These are phyloP conservation scores for Cucurbita pepo DNA, from an alignment of 306 rosid genomes.

Conservation along the genomic window DNA sequence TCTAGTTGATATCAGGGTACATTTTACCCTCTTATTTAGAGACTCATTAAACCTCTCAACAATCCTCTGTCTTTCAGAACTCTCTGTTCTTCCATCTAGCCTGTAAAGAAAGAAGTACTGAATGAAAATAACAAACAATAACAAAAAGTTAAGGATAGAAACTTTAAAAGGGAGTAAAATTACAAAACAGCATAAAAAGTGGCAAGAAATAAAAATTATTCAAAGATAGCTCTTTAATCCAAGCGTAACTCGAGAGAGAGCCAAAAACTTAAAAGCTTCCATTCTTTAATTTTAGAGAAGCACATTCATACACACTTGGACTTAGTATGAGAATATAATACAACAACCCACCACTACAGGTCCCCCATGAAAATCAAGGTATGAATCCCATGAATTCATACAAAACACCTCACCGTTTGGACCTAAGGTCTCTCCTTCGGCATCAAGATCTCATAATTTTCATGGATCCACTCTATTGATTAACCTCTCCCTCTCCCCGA, in stretches of 20 bases:
- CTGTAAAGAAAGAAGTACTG: conserved; percentile 21
- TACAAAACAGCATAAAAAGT: neutral
- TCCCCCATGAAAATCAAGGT: neutral
- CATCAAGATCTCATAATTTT: neutral
- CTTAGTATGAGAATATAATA: neutral
- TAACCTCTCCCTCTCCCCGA: neutral
- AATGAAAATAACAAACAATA: neutral
- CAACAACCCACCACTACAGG: neutral
- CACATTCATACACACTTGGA: neutral
- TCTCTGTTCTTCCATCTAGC: conserved; percentile 94
- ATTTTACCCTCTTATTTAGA: conserved; percentile 68
- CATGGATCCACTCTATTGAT: neutral
- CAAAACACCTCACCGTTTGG: neutral
- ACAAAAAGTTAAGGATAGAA: neutral
- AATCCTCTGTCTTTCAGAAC: conserved; percentile 87
- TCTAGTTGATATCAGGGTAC: conserved; percentile 79
- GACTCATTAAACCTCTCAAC: conserved; percentile 91
- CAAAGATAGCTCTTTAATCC: neutral
- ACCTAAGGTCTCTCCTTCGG: neutral
- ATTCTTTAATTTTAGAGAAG: neutral
- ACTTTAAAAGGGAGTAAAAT: neutral
- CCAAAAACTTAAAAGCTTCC: neutral
- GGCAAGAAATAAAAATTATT: neutral
- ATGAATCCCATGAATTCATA: neutral
- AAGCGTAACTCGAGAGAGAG: too few species aligned